Base-by-base conservation (phyloP, 805 yeast species). In the Yamadazyma philogaea region DNA sequence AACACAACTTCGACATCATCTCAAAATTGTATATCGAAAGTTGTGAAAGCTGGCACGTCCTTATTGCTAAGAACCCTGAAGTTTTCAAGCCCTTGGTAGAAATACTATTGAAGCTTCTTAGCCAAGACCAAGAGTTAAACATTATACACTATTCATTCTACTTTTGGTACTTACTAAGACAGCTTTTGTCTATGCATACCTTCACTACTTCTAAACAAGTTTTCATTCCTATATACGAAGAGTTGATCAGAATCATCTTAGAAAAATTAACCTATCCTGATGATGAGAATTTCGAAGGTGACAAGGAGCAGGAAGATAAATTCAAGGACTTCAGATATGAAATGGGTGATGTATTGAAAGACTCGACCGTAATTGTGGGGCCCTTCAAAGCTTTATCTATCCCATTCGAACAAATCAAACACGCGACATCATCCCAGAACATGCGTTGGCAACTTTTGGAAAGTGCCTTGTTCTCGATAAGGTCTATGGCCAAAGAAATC, bases 331-430 rank as follows among this genome's bases (percentile, higher is more conserved):
- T 91, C 64, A 76, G 99, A 56, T 93, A 93, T 63, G 96, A 88
- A 43, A 87, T 93, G 86, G 98, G 98, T 30, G 98, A 93, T 60
- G 96, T 91, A n/a, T 68, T 93, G 47, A 95, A 95, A 58, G 96
- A 89, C 59, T 89, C 98, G 68, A 87, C 97, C 53, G 86, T 87
- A 1, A 91, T 93, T 3, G 81, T 87, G 33, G 98, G 98, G 1
- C 73, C 95, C 2, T 65, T 77, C 7, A 68, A 64, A 31, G 88
- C 96, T 0, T 69, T 93, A 27, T 61, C 66, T 17, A 81, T 86
- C 41, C 95, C 96, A 15, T 84, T 81, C 53, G 65, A 67, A 27
- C 77, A 74, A 53, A 76, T 89, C 37, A 78, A 77, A 50, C 41
- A 57, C n/a, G 42, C 55, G 2, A 56, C 54, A 37, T 68, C 72